Base-by-base conservation (phyloP, 1,284 basidiomycete species). In the Ustilago tritici region DNA sequence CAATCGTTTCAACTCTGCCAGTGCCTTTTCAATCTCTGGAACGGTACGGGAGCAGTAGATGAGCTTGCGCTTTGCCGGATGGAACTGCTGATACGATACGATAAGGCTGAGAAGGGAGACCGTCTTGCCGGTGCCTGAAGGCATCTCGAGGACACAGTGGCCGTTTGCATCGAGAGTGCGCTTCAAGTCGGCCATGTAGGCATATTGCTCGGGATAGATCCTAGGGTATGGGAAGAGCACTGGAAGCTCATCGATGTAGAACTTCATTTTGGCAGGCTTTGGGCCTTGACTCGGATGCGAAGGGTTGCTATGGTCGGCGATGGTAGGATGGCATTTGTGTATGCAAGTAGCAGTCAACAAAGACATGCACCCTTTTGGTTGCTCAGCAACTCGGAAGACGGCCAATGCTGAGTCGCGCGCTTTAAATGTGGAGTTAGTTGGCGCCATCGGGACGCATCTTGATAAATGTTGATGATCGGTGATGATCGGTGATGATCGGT, bases 41-140 rank as follows among this genome's bases (percentile, higher is more conserved):
- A 99, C 97, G 3, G 97, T 99, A 84, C 97, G 95, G 31, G 97
- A 99, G 87, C 97, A 99, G 87, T 99, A 99, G 79, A 99, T 93
- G 78, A 99, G 91, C 87, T 99, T 99, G 75, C 97, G 90, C 72
- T 92, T 92, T 9, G 92, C 92, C 10, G 95, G 93, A 85, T 95
- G 94, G 87, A 95, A 97, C 93, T 95, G 77, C 53, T 98, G 96
- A 86, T 99, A 99, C 31, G 95, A 95, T 54, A 99, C 93, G 88
- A 99, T 99, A 68, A 99, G 88, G 15, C 94, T 96, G 35, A 99
- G 89, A 4, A 99, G 89, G 11, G 95, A 98, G 28, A 99, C 95
- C 0, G 97, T 99, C 89, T 99, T 99, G 23, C 97, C 97, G 41
- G 97, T 99, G 15, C 97, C 97, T 12, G 97, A 99, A 73, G 97